These are phyloP conservation scores for Macrolepiota dolichaula DNA, from an alignment of 768 basidiomycete genomes.

Conservation along the genomic window DNA sequence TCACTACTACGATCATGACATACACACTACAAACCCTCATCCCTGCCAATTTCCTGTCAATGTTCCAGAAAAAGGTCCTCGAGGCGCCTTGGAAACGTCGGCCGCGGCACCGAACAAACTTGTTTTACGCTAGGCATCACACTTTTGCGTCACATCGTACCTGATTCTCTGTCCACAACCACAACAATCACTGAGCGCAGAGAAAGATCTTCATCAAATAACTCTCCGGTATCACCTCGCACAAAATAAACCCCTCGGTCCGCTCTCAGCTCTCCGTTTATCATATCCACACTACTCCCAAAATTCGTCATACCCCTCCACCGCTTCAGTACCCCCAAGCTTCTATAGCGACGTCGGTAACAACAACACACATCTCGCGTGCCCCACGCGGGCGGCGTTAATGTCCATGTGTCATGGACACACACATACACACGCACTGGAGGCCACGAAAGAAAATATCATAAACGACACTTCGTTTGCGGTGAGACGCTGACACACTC, in stretches of 20 bases:
- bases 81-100: not conserved
- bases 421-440: too few species aligned
- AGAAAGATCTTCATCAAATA: too few species aligned
- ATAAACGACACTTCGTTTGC: not conserved
- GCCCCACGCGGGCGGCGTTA: not conserved
- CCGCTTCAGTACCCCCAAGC: not conserved
- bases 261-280: not conserved
- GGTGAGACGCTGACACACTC: not conserved
- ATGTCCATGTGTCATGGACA: too few species aligned
- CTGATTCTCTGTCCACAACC: too few species aligned
- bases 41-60: not conserved
- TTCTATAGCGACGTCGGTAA: not conserved
- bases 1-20: not conserved
- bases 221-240: not conserved
- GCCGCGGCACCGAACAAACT: not conserved
- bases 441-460: too few species aligned
- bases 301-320: not conserved
- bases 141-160: not conserved
- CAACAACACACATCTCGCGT: too few species aligned
- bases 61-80: not conserved
- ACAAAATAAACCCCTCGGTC: not conserved
- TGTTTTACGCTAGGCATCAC: not conserved
- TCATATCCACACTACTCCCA: not conserved
- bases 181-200: too few species aligned
- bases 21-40: not conserved